These are phyloP conservation scores for Eragrostis curvula DNA, from an alignment of 176 grass and related monocot species.

Conservation along the genomic window DNA sequence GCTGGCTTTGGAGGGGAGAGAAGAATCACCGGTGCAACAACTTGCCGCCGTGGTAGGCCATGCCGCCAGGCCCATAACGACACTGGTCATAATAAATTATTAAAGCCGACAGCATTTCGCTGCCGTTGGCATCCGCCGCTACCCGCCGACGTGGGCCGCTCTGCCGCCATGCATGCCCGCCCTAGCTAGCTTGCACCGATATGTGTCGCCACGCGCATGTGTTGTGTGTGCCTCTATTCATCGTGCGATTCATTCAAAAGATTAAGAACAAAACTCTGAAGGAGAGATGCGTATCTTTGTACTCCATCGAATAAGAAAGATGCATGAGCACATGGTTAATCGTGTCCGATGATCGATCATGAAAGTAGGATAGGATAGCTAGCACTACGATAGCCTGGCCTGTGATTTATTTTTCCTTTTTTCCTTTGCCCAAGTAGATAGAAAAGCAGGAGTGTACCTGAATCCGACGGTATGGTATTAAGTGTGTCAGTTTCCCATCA, in stretches of 20 bases:
- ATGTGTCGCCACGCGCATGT: neutral
- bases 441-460: neutral
- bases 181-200: neutral
- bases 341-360: too few species aligned
- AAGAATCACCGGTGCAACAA: slow-evolving; percentile 63
- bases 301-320: too few species aligned
- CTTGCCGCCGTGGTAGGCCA: slow-evolving; percentile 55
- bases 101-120: slow-evolving; percentile 59
- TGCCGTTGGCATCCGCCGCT: slow-evolving; percentile 28
- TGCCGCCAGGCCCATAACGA: slow-evolving; percentile 39
- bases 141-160: slow-evolving; percentile 54
- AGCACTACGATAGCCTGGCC: too few species aligned
- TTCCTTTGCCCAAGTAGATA: too few species aligned
- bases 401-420: too few species aligned
- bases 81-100: slow-evolving; percentile 54
- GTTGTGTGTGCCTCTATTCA: neutral
- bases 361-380: too few species aligned
- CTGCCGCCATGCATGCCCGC: slow-evolving; percentile 35
- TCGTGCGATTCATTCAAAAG: neutral
- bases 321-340: too few species aligned
- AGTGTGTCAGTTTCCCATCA: slow-evolving; percentile 42
- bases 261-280: too few species aligned
- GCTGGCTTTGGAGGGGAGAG: neutral
- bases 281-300: too few species aligned
- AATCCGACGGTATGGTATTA: neutral